phyloP scores from a whole-genome alignment of 768 basidiomycete species.

The Gymnopilus dilepis region DNA sequence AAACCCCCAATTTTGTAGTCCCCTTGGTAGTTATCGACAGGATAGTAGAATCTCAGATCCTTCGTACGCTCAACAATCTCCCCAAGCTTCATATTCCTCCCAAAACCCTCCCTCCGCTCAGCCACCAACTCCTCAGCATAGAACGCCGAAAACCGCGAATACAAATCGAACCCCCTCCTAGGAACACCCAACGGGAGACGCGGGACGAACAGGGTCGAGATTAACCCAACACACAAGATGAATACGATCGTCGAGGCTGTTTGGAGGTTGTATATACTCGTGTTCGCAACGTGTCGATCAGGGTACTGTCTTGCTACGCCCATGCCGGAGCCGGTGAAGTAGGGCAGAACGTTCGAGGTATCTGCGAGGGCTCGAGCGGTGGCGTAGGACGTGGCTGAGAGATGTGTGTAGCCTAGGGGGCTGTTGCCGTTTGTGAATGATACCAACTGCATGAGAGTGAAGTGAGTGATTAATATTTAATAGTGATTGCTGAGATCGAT shows the following conservation, averaged over 20 bases:
- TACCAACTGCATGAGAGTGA: too few relatives aligned
- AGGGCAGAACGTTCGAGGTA: slow-evolving; percentile 44
- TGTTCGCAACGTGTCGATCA: slow-evolving; percentile 34
- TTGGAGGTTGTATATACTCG: slow-evolving; percentile 28
- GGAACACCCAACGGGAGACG: slow-evolving; percentile 26
- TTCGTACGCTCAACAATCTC: slow-evolving; percentile 34
- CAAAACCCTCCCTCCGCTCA: slow-evolving; percentile 17
- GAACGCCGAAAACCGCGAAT: slow-evolving; percentile 32
- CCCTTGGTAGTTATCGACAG: too few relatives aligned
- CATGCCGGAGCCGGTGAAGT: slow-evolving; percentile 43
- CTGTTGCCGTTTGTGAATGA: too few relatives aligned
- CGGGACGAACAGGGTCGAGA: slow-evolving; percentile 33
- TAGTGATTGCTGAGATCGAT: too few relatives aligned
- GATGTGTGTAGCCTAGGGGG: too few relatives aligned
- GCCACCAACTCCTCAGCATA: slow-evolving; percentile 23
- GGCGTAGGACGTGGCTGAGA: slow-evolving; percentile 13
- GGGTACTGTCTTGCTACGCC: slow-evolving; percentile 25
- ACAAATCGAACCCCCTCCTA: slow-evolving; percentile 31
- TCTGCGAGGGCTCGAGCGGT: slow-evolving; percentile 40
- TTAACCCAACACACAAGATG: slow-evolving; percentile 34
- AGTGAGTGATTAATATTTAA: too few relatives aligned
- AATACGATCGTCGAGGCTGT: slow-evolving; percentile 29
- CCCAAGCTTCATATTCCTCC: slow-evolving; percentile 34
- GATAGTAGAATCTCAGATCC: slow-evolving; percentile 34
- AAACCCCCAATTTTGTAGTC: too few relatives aligned